Conservation (phyloP, 306 rosid genomes). For the Ammopiptanthus mongolicus region DNA sequence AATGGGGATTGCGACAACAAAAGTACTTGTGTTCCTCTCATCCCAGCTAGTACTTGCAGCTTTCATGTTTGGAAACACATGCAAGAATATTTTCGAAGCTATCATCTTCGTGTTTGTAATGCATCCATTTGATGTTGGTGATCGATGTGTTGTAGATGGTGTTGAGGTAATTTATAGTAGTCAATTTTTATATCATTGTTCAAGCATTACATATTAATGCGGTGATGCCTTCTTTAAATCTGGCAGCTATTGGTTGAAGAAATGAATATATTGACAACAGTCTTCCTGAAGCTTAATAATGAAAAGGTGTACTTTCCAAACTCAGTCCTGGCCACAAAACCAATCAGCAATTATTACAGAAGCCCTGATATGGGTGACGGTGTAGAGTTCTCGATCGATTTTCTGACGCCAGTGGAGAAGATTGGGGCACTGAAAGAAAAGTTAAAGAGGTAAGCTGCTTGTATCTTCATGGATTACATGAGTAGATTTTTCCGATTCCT, state of each 20-base stretch:
- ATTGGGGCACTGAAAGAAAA: conserved; percentile 61
- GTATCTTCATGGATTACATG: neutral
- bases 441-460: conserved; percentile 45
- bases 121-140: conserved; percentile 98
- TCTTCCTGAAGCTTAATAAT: conserved; percentile 73
- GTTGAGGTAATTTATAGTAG: conserved; percentile 50
- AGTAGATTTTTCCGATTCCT: neutral
- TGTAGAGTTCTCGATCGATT: conserved; percentile 62
- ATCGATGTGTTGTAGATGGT: conserved; percentile 82
- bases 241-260: conserved; percentile 86
- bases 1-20: conserved; percentile 83
- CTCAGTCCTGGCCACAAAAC: conserved; percentile 70
- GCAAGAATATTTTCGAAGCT: conserved; percentile 85
- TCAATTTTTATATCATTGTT: neutral
- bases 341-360: conserved; percentile 84
- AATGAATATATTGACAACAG: conserved; percentile 87
- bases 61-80: conserved; percentile 90
- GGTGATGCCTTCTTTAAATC: neutral
- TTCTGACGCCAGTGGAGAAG: conserved; percentile 61
- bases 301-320: conserved; percentile 93
- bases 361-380: conserved; percentile 78
- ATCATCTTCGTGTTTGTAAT: conserved; percentile 83
- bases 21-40: conserved; percentile 71
- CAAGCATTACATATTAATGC: conserved; percentile 1
- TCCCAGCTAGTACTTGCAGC: conserved; percentile 72